A percentile compares a stretch with the other conserved stretches of the same genome.
phyloP scores from a whole-genome alignment of 2,329 filamentous ascomycete genomes.

The Diaporthe caulivora region DNA sequence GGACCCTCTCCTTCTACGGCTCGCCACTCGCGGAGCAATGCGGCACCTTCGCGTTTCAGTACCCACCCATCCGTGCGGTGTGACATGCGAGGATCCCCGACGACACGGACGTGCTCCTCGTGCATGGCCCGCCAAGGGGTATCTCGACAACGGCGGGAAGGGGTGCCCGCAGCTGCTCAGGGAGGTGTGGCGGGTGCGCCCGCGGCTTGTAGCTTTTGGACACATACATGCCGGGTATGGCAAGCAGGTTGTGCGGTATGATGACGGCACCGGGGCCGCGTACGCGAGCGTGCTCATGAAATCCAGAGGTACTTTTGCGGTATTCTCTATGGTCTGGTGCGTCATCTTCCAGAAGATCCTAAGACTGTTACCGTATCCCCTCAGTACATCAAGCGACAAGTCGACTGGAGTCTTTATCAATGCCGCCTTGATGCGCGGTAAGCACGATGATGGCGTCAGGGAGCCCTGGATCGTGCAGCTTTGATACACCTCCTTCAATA shows the following conservation, averaged over 20 bases:
- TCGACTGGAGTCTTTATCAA: background rate
- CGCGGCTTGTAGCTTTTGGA: constrained; percentile 23
- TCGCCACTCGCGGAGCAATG: constrained; percentile 25
- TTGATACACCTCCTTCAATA: background rate
- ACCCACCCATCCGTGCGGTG: constrained; percentile 7
- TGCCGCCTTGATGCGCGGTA: background rate
- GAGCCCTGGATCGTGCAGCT: background rate
- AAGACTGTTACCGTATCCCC: background rate
- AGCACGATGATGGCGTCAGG: background rate
- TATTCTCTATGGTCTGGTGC: background rate
- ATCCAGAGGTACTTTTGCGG: background rate
- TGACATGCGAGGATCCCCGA: constrained; percentile 8
- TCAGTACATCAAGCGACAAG: background rate
- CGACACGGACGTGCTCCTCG: constrained; percentile 11
- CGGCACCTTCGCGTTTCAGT: constrained; percentile 34
- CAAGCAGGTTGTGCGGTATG: background rate
- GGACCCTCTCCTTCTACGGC: constrained; percentile 22
- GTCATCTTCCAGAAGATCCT: background rate
- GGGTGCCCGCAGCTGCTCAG: constrained; percentile 11
- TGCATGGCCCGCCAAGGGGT: constrained; percentile 29
- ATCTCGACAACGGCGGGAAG: constrained; percentile 14
- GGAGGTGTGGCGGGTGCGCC: constrained; percentile 17
- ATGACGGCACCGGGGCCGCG: background rate
- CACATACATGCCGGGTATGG: constrained; percentile 28
- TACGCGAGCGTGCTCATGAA: constrained; percentile 7